Percentiles rank a stretch among this genome's conserved stretches.
phyloP scores from a whole-genome alignment of 306 rosid genomes.

The Trichosanthes truncata region DNA sequence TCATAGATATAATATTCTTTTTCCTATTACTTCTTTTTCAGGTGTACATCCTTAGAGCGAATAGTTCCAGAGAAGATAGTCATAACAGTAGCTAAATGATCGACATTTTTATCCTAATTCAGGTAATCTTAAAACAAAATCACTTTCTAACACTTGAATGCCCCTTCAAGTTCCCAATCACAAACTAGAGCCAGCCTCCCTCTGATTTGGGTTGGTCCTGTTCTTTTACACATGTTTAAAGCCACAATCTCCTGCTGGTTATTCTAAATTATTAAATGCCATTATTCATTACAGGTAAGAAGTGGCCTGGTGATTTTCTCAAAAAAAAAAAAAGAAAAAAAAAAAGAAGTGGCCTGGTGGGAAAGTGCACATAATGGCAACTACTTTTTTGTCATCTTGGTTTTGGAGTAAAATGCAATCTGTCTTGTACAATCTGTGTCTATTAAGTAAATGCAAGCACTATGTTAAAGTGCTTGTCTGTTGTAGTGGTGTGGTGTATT shows the following conservation, averaged over 20 bases:
- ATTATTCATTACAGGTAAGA: neutral
- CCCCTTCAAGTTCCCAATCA: neutral
- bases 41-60: constrained; percentile 56
- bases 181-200: neutral
- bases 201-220: neutral
- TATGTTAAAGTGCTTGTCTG: neutral
- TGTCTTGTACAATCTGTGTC: neutral
- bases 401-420: neutral
- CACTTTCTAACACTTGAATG: neutral
- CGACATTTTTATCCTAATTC: neutral
- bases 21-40: constrained; percentile 7
- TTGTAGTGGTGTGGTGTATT: neutral
- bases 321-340: no score
- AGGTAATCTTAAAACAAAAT: neutral
- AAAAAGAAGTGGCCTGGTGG: neutral
- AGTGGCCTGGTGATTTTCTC: neutral
- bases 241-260: neutral
- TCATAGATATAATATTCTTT: neutral
- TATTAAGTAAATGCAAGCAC: neutral
- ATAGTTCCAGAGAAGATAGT: constrained; percentile 19
- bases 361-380: neutral
- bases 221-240: neutral
- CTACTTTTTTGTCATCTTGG: neutral
- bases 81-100: neutral
- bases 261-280: neutral